These are phyloP conservation scores for Allantophomopsis cytisporea DNA, from an alignment of 2,329 filamentous ascomycete genomes.

Conservation along the genomic window DNA sequence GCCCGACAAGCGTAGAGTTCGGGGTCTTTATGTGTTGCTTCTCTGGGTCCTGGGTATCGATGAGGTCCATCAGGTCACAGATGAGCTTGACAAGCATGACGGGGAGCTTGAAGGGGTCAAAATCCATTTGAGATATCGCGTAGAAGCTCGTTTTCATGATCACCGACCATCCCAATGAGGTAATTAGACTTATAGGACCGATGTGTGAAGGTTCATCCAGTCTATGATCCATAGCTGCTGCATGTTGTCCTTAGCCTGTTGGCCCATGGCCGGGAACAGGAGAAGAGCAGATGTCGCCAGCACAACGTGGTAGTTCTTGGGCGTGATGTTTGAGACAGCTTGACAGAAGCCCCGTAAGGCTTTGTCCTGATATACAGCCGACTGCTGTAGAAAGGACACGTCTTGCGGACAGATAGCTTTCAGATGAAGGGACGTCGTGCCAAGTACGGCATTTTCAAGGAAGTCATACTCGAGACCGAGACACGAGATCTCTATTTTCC, in stretches of 20 bases:
- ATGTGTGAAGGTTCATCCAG: not conserved
- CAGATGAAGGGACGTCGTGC: constrained; percentile 14
- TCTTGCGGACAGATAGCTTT: constrained; percentile 7
- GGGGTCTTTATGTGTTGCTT: not conserved
- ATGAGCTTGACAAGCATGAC: not conserved
- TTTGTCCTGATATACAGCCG: not conserved
- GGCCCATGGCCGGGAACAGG: not conserved
- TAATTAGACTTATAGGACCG: not conserved
- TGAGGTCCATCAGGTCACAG: not conserved
- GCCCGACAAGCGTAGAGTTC: not conserved
- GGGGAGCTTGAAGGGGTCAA: no score
- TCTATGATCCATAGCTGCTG: not conserved
- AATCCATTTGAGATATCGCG: no score
- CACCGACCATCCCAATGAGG: not conserved
- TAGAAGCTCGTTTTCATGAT: no score
- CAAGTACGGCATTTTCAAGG: constrained; percentile 13
- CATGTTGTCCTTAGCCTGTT: not conserved
- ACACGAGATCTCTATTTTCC: constrained; percentile 8
- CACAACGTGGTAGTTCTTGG: not conserved
- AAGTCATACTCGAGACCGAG: constrained; percentile 16
- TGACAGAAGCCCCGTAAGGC: not conserved
- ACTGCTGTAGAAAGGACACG: no score
- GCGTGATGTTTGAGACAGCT: not conserved
- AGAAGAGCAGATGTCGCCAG: constrained; percentile 1
- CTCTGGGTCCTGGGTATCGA: not conserved